Conservation (phyloP, 179 eudicot species). For the Patellifolia procumbens region DNA sequence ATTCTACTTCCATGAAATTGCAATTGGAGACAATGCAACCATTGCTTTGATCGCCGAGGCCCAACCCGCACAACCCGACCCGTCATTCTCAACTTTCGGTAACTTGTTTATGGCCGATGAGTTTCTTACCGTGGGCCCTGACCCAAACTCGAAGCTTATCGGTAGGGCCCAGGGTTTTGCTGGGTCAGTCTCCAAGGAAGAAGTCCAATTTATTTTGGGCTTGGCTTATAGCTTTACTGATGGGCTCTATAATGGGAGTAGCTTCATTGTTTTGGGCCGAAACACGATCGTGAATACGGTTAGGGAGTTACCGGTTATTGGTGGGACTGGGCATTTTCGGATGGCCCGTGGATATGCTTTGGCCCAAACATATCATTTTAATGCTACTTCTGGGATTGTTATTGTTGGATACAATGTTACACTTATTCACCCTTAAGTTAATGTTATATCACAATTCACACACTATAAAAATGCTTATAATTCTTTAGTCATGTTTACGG, state of each 20-base stretch:
- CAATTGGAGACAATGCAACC: slow-evolving; percentile 35
- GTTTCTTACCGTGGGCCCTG: background rate
- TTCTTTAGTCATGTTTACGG: too few species aligned
- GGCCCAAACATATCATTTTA: slow-evolving; percentile 31
- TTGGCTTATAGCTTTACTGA: slow-evolving; percentile 34
- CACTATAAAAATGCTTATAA: too few species aligned
- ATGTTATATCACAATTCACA: too few species aligned
- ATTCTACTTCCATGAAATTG: slow-evolving; percentile 54
- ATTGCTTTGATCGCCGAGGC: slow-evolving; percentile 39
- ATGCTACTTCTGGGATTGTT: slow-evolving; percentile 35
- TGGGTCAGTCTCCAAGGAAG: slow-evolving; percentile 26
- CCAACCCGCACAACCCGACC: slow-evolving; percentile 4
- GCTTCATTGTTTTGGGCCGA: slow-evolving; percentile 28
- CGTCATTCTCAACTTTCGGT: background rate
- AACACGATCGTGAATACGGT: slow-evolving; percentile 19
- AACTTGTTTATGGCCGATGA: background rate
- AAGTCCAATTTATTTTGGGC: slow-evolving; percentile 25
- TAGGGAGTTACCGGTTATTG: slow-evolving; percentile 53
- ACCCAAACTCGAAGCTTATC: background rate
- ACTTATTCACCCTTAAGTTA: slow-evolving; percentile 40
- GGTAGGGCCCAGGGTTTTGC: slow-evolving; percentile 13
- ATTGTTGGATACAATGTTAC: slow-evolving; percentile 45
- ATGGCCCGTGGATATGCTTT: slow-evolving; percentile 50
- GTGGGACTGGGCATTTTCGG: slow-evolving; percentile 50
- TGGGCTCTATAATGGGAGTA: slow-evolving; percentile 49